phyloP scores from a whole-genome alignment of 2,329 filamentous ascomycete genomes.

The Ceratocystis cubensis region DNA sequence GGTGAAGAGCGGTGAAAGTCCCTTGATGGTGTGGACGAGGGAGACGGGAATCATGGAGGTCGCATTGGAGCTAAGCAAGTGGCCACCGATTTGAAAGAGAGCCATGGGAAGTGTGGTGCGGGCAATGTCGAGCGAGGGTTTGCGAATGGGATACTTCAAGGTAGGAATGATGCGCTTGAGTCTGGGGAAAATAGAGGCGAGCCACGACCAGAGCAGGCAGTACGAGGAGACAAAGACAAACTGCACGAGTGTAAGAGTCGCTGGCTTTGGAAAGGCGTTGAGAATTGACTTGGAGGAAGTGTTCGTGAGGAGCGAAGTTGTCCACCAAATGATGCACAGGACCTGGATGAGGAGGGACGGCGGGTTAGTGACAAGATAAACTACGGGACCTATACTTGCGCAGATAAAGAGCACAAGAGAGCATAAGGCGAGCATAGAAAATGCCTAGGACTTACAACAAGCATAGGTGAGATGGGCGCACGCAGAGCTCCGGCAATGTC shows the following conservation, averaged over 20 bases:
- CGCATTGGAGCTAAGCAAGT: slow-evolving; percentile 85
- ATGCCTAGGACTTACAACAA: slow-evolving; percentile 53
- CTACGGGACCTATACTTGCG: not conserved
- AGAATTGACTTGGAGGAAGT: slow-evolving; percentile 96
- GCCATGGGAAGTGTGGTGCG: slow-evolving; percentile 81
- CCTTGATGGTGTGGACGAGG: slow-evolving; percentile 96
- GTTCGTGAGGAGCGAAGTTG: slow-evolving; percentile 89
- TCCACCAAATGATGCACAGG: slow-evolving; percentile 85
- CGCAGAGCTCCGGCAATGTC: slow-evolving; percentile 85
- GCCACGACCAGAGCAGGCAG: slow-evolving; percentile 67
- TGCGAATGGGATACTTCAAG: slow-evolving; percentile 70
- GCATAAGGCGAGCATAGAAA: not conserved
- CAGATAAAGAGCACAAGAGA: not conserved
- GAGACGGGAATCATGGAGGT: slow-evolving; percentile 93
- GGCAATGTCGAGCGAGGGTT: slow-evolving; percentile 69
- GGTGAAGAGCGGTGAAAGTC: slow-evolving; percentile 87
- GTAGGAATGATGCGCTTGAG: slow-evolving; percentile 63
- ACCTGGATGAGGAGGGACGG: slow-evolving; percentile 38
- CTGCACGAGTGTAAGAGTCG: slow-evolving; percentile 83
- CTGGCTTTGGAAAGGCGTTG: slow-evolving; percentile 78
- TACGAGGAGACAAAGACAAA: slow-evolving; percentile 85
- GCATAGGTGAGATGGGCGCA: slow-evolving; percentile 75
- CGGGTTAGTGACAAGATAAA: not conserved
- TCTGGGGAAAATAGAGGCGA: slow-evolving; percentile 59
- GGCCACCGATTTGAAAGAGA: slow-evolving; percentile 82